Evolutionary conservation across 2,329 filamentous ascomycete genomes (phyloP), one percentile per base, ranked within the genome.

Genomic region (Ophiostoma triangulosporum): DNA sequence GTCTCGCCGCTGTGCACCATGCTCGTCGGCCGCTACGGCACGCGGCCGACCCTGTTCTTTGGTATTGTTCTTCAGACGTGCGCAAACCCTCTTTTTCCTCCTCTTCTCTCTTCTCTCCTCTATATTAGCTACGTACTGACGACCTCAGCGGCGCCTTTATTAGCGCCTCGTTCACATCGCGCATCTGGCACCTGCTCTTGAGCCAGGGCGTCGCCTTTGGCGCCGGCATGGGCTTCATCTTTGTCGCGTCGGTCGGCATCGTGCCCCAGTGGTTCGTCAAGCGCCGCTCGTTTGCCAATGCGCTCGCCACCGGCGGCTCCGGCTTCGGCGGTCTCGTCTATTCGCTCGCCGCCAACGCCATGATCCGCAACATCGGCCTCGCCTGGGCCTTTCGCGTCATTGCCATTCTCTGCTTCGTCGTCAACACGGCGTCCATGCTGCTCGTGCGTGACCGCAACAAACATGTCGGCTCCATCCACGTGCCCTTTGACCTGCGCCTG

Each of bases 141-240:
- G 38, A 9, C 14, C 9, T 43, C n/a, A 72, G 69, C 0, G 68
- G 71, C 8, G 81, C 79, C 22, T 75, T 90, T 56, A 76, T 89
- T 45, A 79, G 78, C 1, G 85, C 86, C 7, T 84, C 80, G 14
- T 89, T 88, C 60, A 77, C 83, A 0, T 70, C 64, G 15, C 62
- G 78, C 54, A 81, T 87, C 54, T 90, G 85, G 83, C 86, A 91
- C 33, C 73, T 93, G 0, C 81, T 89, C 54, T 73, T 91, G 0
- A 78, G 75, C 6, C 87, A 91, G 63, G 87, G 87, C 4, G 62
- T 90, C 3, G 78, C 81, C 52, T 90, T 91, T 57, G 87, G 87
- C n/a, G 65, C 83, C 22, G 86, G 86, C 3, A 83, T 91, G 75
- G 86, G 86, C 0, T 83, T 90, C 54, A 70, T 84, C 9, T 91